Evolutionary conservation across 352 stramenopile species (phyloP).

Genomic region (Phytophthora palmivora): DNA sequence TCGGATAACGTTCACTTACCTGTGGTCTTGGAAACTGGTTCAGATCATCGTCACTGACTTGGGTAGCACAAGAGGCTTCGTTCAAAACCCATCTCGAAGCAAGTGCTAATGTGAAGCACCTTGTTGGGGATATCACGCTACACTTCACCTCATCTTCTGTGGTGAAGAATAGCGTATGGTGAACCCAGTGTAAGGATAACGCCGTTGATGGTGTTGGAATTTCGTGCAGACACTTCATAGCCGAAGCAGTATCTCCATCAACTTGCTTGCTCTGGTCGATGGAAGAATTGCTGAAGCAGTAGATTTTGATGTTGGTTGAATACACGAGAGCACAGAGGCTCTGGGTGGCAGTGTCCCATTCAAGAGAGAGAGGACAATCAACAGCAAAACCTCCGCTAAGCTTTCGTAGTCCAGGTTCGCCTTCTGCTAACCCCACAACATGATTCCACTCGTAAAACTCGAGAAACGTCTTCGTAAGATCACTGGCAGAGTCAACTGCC

Average conservation of each 20-base stretch:
- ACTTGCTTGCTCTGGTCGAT: slow-evolving; percentile 13
- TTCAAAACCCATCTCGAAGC: slow-evolving; percentile 48
- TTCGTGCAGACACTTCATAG: slow-evolving; percentile 57
- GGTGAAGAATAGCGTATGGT: slow-evolving; percentile 75
- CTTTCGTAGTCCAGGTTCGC: slow-evolving; percentile 26
- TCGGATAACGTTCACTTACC: slow-evolving; percentile 16
- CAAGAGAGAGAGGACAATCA: slow-evolving; percentile 64
- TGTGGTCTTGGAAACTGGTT: slow-evolving; percentile 60
- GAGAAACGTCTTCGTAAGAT: slow-evolving; percentile 64
- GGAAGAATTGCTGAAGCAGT: slow-evolving; percentile 37
- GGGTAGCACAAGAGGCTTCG: slow-evolving; percentile 38
- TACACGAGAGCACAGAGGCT: slow-evolving; percentile 73
- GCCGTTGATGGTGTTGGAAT: slow-evolving; percentile 52
- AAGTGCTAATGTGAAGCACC: slow-evolving; percentile 70
- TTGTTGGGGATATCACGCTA: slow-evolving; percentile 64
- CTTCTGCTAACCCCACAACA: slow-evolving; percentile 11
- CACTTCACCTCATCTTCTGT: slow-evolving; percentile 70
- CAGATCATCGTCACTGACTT: slow-evolving; percentile 38
- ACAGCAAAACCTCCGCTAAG: slow-evolving; percentile 34
- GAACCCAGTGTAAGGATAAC: slow-evolving; percentile 64
- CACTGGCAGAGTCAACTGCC: slow-evolving; percentile 32
- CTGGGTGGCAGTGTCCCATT: slow-evolving; percentile 61
- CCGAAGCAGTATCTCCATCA: slow-evolving; percentile 13
- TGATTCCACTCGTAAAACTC: slow-evolving; percentile 81
- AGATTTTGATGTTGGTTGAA: slow-evolving; percentile 51